Percentiles rank a stretch among this genome's conserved stretches.
These are phyloP conservation scores for Cercospora citrullina DNA, from an alignment of 2,329 filamentous ascomycete genomes.

Conservation along the genomic window DNA sequence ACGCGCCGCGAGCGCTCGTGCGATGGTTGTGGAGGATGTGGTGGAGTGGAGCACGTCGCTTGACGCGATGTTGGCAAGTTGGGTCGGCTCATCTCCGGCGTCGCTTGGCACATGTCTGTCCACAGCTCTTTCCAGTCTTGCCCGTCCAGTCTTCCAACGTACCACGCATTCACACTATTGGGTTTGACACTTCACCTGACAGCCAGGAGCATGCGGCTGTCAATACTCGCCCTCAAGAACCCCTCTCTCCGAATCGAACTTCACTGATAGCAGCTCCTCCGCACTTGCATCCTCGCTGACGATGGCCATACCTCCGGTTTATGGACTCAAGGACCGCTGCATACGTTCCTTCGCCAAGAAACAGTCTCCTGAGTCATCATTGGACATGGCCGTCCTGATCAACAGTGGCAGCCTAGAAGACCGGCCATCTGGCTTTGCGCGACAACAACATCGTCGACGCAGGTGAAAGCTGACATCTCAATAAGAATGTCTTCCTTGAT, in stretches of 20 bases:
- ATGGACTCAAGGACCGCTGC: background rate
- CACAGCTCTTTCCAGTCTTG: background rate
- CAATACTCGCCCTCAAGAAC: background rate
- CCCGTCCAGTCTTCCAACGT: background rate
- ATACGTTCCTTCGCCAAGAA: background rate
- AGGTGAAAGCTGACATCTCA: background rate
- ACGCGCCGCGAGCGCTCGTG: background rate
- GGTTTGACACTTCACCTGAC: background rate
- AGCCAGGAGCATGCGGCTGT: background rate
- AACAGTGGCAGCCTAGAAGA: background rate
- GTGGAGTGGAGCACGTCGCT: background rate
- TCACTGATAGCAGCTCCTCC: background rate
- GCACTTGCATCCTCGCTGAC: background rate
- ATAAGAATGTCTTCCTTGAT: background rate
- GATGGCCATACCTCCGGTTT: background rate
- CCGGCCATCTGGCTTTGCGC: background rate
- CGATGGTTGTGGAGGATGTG: background rate
- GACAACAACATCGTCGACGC: background rate
- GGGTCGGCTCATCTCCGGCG: background rate
- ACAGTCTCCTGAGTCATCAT: background rate
- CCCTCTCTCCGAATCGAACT: background rate
- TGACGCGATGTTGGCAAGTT: background rate
- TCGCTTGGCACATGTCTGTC: background rate
- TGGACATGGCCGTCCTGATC: background rate
- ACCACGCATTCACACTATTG: background rate